Percentiles rank a stretch among this genome's conserved stretches.
phyloP scores from a whole-genome alignment of 371 early-diverging fungal genomes.

The Mortierella sp. region DNA sequence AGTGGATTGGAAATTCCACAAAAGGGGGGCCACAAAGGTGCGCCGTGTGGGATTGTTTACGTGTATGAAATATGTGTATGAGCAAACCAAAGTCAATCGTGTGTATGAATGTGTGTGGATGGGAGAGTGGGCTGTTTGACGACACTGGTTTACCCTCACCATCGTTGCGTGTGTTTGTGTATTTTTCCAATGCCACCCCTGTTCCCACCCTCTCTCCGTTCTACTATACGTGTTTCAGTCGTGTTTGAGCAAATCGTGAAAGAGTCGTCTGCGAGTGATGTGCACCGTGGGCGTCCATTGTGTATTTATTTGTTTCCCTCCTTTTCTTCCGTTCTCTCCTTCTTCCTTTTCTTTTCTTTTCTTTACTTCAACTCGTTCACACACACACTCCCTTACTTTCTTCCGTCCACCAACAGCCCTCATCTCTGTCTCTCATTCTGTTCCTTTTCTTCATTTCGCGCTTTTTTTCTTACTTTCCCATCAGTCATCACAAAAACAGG shows the following conservation, averaged over 20 bases:
- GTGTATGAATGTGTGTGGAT: no score
- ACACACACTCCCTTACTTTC: no score
- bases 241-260: background rate
- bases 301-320: background rate
- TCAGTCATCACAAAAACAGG: background rate
- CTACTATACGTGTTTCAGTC: background rate
- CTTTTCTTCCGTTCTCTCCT: background rate
- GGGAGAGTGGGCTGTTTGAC: no score
- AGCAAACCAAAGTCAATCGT: background rate
- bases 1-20: conserved; percentile 7
- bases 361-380: background rate
- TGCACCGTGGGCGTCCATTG: background rate
- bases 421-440: conserved; percentile 30
- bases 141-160: background rate
- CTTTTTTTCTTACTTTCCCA: conserved; percentile 18
- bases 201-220: no score
- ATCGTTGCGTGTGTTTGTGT: background rate
- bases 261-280: background rate
- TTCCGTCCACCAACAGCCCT: no score
- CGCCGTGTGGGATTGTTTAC: background rate
- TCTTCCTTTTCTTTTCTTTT: background rate
- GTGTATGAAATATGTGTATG: background rate
- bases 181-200: no score
- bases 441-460: conserved; percentile 30
- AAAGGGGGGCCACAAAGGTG: background rate